A percentile compares a stretch with the other conserved stretches of the same genome.
Conservation (phyloP, 2,329 filamentous ascomycete species). For the Paecilomyces niveus region DNA sequence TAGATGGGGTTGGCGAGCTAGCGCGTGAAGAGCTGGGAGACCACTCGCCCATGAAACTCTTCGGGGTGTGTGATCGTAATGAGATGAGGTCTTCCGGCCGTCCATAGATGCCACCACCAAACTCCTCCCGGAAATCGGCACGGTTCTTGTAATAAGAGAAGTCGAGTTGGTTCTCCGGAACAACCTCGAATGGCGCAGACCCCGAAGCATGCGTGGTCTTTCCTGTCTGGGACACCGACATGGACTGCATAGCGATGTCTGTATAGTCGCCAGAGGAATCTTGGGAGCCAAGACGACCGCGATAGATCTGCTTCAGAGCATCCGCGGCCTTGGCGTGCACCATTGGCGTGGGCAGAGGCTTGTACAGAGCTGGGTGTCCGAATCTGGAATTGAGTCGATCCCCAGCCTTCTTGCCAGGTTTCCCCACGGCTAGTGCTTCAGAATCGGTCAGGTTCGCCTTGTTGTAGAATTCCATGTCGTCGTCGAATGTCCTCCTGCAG, state of each 20-base stretch:
- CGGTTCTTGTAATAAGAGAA: constrained; percentile 89
- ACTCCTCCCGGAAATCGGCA: constrained; percentile 78
- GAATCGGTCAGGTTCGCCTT: constrained; percentile 52
- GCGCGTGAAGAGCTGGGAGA: constrained; percentile 34
- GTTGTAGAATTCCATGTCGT: constrained; percentile 72
- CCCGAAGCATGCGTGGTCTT: constrained; percentile 32
- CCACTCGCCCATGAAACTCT: constrained; percentile 26
- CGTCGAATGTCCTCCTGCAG: constrained; percentile 69
- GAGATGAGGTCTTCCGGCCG: constrained; percentile 39
- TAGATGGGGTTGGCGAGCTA: constrained; percentile 33
- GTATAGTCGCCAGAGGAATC: constrained; percentile 48
- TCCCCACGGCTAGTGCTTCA: constrained; percentile 33
- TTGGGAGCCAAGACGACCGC: constrained; percentile 62
- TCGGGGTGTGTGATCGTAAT: constrained; percentile 38
- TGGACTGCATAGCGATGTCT: constrained; percentile 73
- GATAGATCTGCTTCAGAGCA: constrained; percentile 76
- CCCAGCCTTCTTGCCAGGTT: constrained; percentile 38
- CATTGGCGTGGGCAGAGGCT: constrained; percentile 87
- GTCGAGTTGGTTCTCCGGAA: constrained; percentile 77
- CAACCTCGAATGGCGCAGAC: constrained; percentile 77
- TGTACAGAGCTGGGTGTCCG: constrained; percentile 85
- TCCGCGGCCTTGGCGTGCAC: constrained; percentile 87
- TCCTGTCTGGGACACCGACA: constrained; percentile 56
- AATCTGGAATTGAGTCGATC: constrained; percentile 69
- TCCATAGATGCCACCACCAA: constrained; percentile 62